Conservation (phyloP, 108 stramenopile species). For the Fragilaria crotonensis region DNA sequence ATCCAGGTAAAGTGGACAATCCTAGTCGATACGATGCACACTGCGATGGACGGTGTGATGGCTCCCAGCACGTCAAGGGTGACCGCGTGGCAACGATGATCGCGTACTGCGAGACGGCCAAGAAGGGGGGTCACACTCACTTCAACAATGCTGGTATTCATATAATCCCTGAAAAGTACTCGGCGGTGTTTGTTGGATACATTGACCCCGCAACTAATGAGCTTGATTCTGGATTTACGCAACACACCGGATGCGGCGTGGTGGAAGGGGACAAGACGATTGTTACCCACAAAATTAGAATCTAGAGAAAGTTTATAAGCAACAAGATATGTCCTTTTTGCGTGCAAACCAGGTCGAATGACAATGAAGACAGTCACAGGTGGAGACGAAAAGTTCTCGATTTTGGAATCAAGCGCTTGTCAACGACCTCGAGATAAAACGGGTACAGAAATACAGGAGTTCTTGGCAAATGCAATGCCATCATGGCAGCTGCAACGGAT, state of each 20-base stretch:
- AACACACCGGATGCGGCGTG: constrained; percentile 62
- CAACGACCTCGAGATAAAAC: no score
- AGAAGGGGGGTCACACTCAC: constrained; percentile 64
- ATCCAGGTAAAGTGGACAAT: constrained; percentile 32
- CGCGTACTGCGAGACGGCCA: constrained; percentile 68
- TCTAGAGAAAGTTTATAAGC: neutral
- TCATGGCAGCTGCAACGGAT: no score
- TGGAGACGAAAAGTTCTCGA: no score
- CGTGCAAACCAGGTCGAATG: no score
- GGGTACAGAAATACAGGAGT: no score
- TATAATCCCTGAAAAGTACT: constrained; percentile 46
- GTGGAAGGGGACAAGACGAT: constrained; percentile 74
- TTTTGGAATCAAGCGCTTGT: no score
- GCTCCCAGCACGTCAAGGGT: constrained; percentile 32
- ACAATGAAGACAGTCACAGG: no score
- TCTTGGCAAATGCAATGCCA: no score
- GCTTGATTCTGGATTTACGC: constrained; percentile 30
- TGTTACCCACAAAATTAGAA: constrained; percentile 39
- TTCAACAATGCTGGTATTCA: constrained; percentile 65
- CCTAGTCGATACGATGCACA: constrained; percentile 73
- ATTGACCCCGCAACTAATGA: constrained; percentile 43
- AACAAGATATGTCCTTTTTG: neutral
- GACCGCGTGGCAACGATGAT: constrained; percentile 75
- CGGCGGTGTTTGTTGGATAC: constrained; percentile 62
- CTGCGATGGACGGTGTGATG: constrained; percentile 62